A percentile compares a stretch with the other conserved stretches of the same genome.
Conservation (phyloP, 2,329 filamentous ascomycete species). For the Trichoderma citrinoviride region DNA sequence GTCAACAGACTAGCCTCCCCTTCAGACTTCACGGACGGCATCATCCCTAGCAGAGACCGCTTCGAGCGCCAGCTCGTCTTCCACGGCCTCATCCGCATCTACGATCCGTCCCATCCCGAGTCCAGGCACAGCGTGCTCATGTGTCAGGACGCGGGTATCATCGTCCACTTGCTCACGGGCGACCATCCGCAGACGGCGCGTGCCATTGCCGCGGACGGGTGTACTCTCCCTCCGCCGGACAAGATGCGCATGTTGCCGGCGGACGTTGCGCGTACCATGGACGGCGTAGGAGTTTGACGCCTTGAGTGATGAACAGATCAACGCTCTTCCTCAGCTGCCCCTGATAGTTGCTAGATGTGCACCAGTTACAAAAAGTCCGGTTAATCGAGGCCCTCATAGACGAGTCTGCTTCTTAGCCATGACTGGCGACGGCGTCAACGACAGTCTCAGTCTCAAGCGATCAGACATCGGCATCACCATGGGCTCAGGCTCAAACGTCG, state of each 20-base stretch:
- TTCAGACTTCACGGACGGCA: constrained; percentile 31
- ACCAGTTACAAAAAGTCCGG: constrained; percentile 68
- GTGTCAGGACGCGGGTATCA: constrained; percentile 58
- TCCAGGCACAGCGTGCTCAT: constrained; percentile 52
- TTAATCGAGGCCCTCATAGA: constrained; percentile 71
- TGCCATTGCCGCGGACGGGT: constrained; percentile 59
- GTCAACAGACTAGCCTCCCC: constrained; percentile 23
- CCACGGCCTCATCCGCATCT: constrained; percentile 63
- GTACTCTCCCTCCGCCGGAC: constrained; percentile 53
- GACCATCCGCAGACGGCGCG: constrained; percentile 61
- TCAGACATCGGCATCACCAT: constrained; percentile 70
- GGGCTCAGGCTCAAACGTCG: constrained; percentile 66
- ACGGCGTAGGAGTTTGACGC: constrained; percentile 63
- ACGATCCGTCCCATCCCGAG: constrained; percentile 65
- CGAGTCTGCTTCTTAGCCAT: constrained; percentile 62
- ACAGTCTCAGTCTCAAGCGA: constrained; percentile 63
- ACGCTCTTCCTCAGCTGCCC: constrained; percentile 59
- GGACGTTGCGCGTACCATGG: constrained; percentile 54
- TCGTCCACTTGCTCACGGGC: constrained; percentile 64
- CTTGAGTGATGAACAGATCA: constrained; percentile 60
- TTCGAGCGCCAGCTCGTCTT: constrained; percentile 58
- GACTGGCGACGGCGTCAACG: constrained; percentile 71
- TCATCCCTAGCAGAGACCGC: constrained; percentile 25
- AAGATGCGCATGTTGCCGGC: constrained; percentile 42
- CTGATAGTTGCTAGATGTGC: constrained; percentile 69